Conservation (phyloP, 495 filamentous ascomycete genomes). For the Astrothelium subdiscretum region DNA sequence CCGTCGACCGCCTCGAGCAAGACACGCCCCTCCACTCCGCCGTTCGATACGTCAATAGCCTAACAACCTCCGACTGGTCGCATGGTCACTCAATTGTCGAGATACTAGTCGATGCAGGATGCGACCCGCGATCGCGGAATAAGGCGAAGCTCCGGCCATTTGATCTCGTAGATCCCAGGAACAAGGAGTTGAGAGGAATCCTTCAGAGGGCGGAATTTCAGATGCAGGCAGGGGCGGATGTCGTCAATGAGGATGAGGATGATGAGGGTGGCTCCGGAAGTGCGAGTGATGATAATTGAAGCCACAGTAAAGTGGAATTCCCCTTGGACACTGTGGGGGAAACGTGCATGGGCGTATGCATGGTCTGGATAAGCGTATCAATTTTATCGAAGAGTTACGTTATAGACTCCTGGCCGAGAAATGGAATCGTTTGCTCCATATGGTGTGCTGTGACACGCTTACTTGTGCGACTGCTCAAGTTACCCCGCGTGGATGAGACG, state of each 20-base stretch:
- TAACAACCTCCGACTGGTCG: slow-evolving; percentile 39
- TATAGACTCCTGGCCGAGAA: not conserved
- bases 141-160: slow-evolving; percentile 56
- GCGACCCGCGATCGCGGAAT: slow-evolving; percentile 59
- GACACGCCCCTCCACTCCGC: slow-evolving; percentile 88
- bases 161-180: slow-evolving; percentile 63
- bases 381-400: not conserved
- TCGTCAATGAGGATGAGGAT: slow-evolving; percentile 25
- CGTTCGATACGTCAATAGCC: slow-evolving; percentile 65
- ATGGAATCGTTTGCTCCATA: not conserved
- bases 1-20: slow-evolving; percentile 61
- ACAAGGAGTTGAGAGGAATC: slow-evolving; percentile 50
- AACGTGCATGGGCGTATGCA: not conserved
- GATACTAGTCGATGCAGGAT: slow-evolving; percentile 90
- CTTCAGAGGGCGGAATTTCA: slow-evolving; percentile 65
- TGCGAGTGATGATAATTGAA: slow-evolving; percentile 22
- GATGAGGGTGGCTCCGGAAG: slow-evolving; percentile 25
- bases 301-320: not conserved
- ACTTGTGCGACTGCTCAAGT: not conserved
- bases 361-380: not conserved
- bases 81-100: slow-evolving; percentile 56
- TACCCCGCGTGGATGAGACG: not conserved
- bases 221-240: slow-evolving; percentile 24
- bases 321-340: too few species aligned
- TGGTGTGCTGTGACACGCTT: not conserved